Base-by-base conservation (phyloP, 2,329 filamentous ascomycete species). In the Verticillium tricorpus region DNA sequence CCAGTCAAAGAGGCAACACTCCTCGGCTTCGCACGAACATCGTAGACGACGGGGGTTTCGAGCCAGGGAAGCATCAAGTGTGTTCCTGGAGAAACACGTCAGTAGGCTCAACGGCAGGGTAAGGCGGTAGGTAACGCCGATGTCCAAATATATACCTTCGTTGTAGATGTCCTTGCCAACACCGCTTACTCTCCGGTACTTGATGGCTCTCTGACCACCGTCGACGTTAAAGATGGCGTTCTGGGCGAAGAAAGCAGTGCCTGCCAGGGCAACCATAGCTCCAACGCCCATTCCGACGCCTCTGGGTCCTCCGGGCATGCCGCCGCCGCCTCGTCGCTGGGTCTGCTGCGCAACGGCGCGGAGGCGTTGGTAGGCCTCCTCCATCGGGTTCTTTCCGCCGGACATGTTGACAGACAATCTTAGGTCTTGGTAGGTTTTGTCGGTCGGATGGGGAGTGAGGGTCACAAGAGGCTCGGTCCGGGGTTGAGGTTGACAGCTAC, bases 151-250 rank as follows among this genome's bases (percentile, higher is more conserved):
- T 45, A 45, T 78, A 92, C 94, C 95, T 92, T 99, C 95, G 70
- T 72, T 84, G 81, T 96, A 99, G 76, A 99, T 99, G 73, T 98
- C 92, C 80, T 93, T 93, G 83, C 91, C 89, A 61, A 99, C 94
- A 82, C 95, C 95, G 72, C 87, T 91, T 78, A 97, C 72, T 76
- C 93, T 89, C 70, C 90, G 93, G 82, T 99, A 99, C 79, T 99
- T 99, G 85, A 99, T 99, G 67, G 95, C 95, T 74, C 95, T 89
- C 78, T 98, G 95, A 80, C 95, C 95, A 89, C 95, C 95, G 74
- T 99, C 95, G 71, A 99, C 95, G 80, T 89, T 89, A 81, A 89
- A 89, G 5, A 89, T 80, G 55, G 86, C 83, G 74, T 87, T 84
- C 69, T 84, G 80, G 66, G 87, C 69, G 67, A 87, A 65, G 69